Conservation (phyloP, 805 yeast species). For the Torulaspora maleeae region DNA sequence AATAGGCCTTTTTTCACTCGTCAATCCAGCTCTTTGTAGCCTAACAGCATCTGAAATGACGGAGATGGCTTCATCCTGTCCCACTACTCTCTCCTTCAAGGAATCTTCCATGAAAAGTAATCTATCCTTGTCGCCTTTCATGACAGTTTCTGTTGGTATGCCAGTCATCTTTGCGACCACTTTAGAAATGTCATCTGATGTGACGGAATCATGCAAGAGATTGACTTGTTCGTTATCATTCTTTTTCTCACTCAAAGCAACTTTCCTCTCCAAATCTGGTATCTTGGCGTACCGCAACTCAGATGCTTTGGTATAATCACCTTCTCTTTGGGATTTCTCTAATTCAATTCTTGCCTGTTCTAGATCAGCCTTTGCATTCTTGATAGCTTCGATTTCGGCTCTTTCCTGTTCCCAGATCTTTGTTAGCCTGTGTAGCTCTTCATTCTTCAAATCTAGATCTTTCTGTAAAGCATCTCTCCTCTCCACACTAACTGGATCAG, state of each 20-base stretch:
- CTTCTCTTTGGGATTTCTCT: slow-evolving; percentile 76
- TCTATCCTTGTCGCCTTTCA: slow-evolving; percentile 93
- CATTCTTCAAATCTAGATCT: slow-evolving; percentile 56
- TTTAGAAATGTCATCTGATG: slow-evolving; percentile 88
- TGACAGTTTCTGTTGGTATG: slow-evolving; percentile 81
- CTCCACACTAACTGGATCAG: slow-evolving; percentile 76
- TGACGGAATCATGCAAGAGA: slow-evolving; percentile 74
- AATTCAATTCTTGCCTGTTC: slow-evolving; percentile 82
- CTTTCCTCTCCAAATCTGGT: slow-evolving; percentile 66
- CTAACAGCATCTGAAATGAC: slow-evolving; percentile 93
- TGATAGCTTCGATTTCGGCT: slow-evolving; percentile 67
- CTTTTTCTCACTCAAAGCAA: slow-evolving; percentile 44
- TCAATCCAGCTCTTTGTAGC: slow-evolving; percentile 92
- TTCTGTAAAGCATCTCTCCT: slow-evolving; percentile 69
- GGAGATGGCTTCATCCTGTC: slow-evolving; percentile 91
- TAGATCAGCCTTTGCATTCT: slow-evolving; percentile 71
- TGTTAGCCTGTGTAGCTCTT: slow-evolving; percentile 66
- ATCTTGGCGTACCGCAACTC: slow-evolving; percentile 82
- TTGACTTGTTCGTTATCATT: slow-evolving; percentile 32
- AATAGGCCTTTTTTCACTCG: slow-evolving; percentile 90
- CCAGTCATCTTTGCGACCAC: slow-evolving; percentile 95
- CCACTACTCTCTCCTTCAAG: slow-evolving; percentile 73
- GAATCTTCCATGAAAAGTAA: slow-evolving; percentile 81
- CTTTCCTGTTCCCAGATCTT: slow-evolving; percentile 84
- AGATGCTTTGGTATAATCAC: slow-evolving; percentile 84